Conservation (phyloP, 2,329 filamentous ascomycete genomes). For the Colletotrichum graminicola region DNA sequence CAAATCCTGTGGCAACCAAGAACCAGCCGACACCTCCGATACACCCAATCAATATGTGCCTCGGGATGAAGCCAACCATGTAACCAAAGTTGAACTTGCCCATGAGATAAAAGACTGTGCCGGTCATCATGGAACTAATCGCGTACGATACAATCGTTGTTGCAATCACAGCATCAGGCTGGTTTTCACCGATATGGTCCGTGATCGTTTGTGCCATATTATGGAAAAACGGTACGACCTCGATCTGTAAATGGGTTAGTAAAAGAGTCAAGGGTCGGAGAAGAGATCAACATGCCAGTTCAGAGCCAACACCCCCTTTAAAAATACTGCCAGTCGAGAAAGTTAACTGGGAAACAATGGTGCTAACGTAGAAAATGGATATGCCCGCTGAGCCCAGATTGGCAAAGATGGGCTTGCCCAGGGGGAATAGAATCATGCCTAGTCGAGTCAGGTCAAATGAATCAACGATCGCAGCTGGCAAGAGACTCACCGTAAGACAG, state of each 20-base stretch:
- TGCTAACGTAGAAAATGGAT: constrained; percentile 98
- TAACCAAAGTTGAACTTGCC: constrained; percentile 89
- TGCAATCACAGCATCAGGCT: constrained; percentile 88
- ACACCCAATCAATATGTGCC: constrained; percentile 95
- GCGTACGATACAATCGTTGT: constrained; percentile 95
- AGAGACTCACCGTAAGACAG: constrained; percentile 81
- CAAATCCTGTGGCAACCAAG: constrained; percentile 88
- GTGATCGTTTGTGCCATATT: constrained; percentile 96
- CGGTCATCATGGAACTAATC: constrained; percentile 90
- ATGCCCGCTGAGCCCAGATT: constrained; percentile 92
- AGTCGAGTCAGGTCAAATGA: constrained; percentile 37
- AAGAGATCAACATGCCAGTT: constrained; percentile 72
- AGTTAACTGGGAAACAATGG: constrained; percentile 90
- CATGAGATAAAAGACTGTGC: constrained; percentile 91
- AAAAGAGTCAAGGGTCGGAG: constrained; percentile 19
- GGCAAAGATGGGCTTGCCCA: constrained; percentile 88
- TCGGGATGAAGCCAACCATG: constrained; percentile 95
- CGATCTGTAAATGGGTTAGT: constrained; percentile 69
- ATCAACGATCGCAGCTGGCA: constrained; percentile 29
- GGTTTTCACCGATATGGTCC: constrained; percentile 79
- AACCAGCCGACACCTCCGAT: constrained; percentile 98
- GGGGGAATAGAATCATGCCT: constrained; percentile 94
- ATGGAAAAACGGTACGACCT: constrained; percentile 98
- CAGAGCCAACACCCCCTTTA: constrained; percentile 90
- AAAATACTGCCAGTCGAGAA: constrained; percentile 92